Percentiles rank a stretch among this genome's conserved stretches.
Conservation (phyloP, 139 green algal genomes). For the Edaphochlamys debaryana region DNA sequence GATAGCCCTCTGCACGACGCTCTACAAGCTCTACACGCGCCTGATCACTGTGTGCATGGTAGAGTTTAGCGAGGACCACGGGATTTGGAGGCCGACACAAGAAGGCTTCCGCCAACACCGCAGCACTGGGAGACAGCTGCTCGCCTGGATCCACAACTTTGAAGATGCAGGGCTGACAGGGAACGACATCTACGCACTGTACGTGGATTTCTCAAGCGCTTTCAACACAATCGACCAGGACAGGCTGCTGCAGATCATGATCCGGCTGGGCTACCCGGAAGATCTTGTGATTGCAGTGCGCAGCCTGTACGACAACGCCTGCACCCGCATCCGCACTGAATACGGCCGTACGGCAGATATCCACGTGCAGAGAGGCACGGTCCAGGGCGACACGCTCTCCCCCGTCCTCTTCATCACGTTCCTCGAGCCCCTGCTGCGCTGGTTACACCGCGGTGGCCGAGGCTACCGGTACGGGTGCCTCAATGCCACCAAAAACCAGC, state of each 20-base stretch:
- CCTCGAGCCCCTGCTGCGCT: conserved; percentile 5
- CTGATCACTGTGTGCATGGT: conserved; percentile 32
- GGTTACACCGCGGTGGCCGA: not conserved
- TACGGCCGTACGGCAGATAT: not conserved
- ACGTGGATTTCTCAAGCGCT: conserved; percentile 2
- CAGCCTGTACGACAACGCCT: not conserved
- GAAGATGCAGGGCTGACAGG: not conserved
- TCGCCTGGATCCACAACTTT: not conserved
- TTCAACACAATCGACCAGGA: not conserved
- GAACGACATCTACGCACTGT: not conserved
- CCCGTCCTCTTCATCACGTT: not conserved
- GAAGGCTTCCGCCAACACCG: not conserved
- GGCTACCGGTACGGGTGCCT: conserved; percentile 9
- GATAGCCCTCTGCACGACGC: conserved; percentile 36
- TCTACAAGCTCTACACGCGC: conserved; percentile 63
- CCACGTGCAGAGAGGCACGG: not conserved
- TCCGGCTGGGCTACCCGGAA: not conserved
- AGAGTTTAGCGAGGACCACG: not conserved
- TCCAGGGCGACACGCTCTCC: not conserved
- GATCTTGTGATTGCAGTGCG: not conserved
- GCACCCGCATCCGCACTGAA: not conserved
- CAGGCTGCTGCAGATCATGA: not conserved
- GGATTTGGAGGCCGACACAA: not conserved
- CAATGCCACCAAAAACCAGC: not conserved
- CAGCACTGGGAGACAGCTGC: not conserved